Base-by-base conservation (phyloP, 2,329 filamentous ascomycete species). In the Didymella arachidicola region DNA sequence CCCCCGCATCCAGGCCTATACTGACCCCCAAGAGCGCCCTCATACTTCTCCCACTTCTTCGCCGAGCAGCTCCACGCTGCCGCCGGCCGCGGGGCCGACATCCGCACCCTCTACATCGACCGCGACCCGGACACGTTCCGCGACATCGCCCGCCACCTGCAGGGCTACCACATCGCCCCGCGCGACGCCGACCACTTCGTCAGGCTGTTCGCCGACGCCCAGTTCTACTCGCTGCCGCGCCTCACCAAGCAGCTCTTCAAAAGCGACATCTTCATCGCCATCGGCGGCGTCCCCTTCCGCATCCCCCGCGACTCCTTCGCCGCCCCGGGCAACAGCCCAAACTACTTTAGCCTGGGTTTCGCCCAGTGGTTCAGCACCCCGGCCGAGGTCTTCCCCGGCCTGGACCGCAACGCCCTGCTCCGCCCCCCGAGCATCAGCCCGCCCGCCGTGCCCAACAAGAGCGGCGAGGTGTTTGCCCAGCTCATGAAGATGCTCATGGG, bases 1-100 rank as follows among this genome's bases (percentile, higher is more conserved):
- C 26, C 7, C 26, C 26, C 26, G 26, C 26, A 29, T 4, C 4
- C 4, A 29, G 6, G 27, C 3, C 12, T 12, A 32, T 4, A 32
- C 82, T 86, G 77, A 87, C 73, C 72, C 79, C 76, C 74, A 80
- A 82, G 79, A 96, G 94, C 93, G 71, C 94, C 94, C 58, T 97
- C 93, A 48, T 97, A 97, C 78, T 97, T 98, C 79, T 96, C 94
- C 19, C 89, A 92, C 68, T 97, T 95, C 80, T 98, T 98, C 77
- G 84, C 88, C 67, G 91, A 91, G 69, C 93, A 97, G 79, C 79
- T 97, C 39, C 84, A 86, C 57, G 79, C 82, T 66, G 88, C 85
- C 47, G 84, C 87, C 59, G 83, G 84, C 55, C 85, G 85, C 58
- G 83, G 87, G 54, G 78, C 78, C 41, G 81, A 79, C 52, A 78